These are phyloP conservation scores for Bimuria novae-zelandiae DNA, from an alignment of 2,329 filamentous ascomycete genomes.

Conservation along the genomic window DNA sequence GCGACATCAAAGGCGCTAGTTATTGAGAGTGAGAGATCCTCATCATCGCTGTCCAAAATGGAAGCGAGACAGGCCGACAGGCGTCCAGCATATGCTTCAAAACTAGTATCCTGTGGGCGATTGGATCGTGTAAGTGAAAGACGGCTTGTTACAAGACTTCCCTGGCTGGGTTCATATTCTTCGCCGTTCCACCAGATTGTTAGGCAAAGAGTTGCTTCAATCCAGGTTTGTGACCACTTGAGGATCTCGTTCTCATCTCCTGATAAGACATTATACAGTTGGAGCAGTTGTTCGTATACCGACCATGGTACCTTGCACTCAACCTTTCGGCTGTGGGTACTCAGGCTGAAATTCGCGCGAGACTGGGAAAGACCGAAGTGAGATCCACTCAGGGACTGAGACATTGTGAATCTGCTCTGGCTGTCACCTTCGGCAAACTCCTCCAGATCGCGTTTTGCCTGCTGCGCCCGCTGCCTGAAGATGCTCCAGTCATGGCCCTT, in stretches of 20 bases:
- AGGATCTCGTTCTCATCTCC: constrained; percentile 78
- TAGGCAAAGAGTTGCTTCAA: constrained; percentile 82
- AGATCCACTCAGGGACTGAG: constrained; percentile 50
- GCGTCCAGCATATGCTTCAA: constrained; percentile 73
- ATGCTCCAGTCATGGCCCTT: constrained; percentile 80
- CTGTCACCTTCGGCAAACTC: constrained; percentile 78
- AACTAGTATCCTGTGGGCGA: constrained; percentile 53
- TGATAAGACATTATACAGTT: constrained; percentile 78
- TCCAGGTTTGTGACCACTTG: constrained; percentile 82
- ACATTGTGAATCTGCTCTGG: constrained; percentile 50
- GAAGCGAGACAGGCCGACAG: constrained; percentile 71
- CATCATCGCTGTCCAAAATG: constrained; percentile 68
- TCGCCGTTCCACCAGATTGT: constrained; percentile 92
- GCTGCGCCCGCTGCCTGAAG: constrained; percentile 76
- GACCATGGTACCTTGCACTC: constrained; percentile 88
- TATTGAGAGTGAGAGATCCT: constrained; percentile 73
- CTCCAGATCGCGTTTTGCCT: constrained; percentile 71
- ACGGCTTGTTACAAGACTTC: constrained; percentile 52
- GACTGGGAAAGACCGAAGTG: constrained; percentile 48
- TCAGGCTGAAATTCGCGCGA: constrained; percentile 64
- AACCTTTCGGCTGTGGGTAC: constrained; percentile 71
- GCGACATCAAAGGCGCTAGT: constrained; percentile 78
- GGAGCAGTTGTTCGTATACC: constrained; percentile 82
- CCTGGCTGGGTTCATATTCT: constrained; percentile 52
- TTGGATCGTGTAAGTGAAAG: constrained; percentile 47